Evolutionary conservation across 2,329 filamentous ascomycete species (phyloP).

Genomic region (Alternaria brassicae): DNA sequence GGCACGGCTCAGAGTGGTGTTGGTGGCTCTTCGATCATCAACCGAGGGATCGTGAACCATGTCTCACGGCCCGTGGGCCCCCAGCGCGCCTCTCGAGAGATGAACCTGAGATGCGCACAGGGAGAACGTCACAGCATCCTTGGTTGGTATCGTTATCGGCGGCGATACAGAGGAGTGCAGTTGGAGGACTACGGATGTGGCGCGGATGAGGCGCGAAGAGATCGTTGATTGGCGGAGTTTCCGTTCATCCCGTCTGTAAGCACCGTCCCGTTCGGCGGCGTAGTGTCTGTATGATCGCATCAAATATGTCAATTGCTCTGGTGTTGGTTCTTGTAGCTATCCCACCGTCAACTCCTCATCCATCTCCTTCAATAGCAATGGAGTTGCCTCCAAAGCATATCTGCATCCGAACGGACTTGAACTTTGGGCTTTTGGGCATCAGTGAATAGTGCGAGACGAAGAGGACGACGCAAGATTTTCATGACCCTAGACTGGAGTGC

Average conservation of each 20-base stretch:
- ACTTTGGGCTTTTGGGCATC: not conserved
- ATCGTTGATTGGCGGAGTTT: not conserved
- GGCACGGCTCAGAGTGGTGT: constrained; percentile 18
- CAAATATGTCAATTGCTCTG: not conserved
- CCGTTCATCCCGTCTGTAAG: not conserved
- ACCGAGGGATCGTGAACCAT: constrained; percentile 18
- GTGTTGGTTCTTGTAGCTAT: not conserved
- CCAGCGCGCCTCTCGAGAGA: constrained; percentile 4
- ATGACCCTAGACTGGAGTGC: not conserved
- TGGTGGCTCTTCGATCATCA: constrained; percentile 27
- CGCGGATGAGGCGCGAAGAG: not conserved
- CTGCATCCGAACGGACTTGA: not conserved
- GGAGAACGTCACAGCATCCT: not conserved
- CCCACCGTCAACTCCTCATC: not conserved
- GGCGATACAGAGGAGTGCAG: not conserved
- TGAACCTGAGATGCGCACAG: constrained; percentile 1
- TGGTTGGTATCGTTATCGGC: not conserved
- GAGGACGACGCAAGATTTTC: not conserved
- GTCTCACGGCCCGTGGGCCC: constrained; percentile 23
- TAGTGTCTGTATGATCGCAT: not conserved
- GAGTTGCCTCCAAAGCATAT: not conserved
- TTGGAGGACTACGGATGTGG: not conserved
- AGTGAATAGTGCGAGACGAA: not conserved
- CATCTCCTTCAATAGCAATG: not conserved
- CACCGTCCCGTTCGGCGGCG: not conserved